A percentile compares a stretch with the other conserved stretches of the same genome.
Evolutionary conservation across 345 rosid species (phyloP).

Genomic region (Rhodomyrtus tomentosa): DNA sequence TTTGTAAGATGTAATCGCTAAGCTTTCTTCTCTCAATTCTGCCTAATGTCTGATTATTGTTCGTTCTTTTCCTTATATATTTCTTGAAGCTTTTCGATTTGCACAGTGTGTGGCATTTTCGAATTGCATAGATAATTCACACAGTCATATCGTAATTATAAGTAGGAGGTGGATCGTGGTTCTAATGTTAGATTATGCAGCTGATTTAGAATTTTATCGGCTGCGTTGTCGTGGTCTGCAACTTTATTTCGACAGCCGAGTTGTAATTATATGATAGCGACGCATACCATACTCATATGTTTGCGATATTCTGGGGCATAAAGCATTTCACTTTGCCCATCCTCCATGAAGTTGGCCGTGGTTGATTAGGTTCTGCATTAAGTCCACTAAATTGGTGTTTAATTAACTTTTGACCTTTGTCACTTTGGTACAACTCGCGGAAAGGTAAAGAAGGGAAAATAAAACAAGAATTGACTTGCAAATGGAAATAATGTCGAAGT

Average conservation of each 20-base stretch:
- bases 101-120: not conserved
- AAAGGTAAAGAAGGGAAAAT: too few relatives aligned
- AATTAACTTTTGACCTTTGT: not conserved
- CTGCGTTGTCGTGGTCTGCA: fast-evolving
- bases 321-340: not conserved
- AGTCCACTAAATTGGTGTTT: not conserved
- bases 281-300: not conserved
- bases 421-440: not conserved
- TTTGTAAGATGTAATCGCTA: not conserved
- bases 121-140: not conserved
- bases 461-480: too few relatives aligned
- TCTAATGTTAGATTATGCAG: not conserved
- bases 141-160: not conserved
- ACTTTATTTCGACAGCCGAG: not conserved
- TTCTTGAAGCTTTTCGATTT: not conserved
- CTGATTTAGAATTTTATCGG: not conserved
- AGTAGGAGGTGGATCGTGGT: not conserved
- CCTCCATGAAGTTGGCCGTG: not conserved
- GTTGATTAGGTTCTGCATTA: not conserved
- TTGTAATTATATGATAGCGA: not conserved
- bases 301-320: not conserved
- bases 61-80: not conserved
- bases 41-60: not conserved
- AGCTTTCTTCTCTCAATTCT: not conserved
- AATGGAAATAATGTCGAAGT: too few relatives aligned